Conservation (phyloP, 2,329 filamentous ascomycete species). For the Phialocephala subalpina region DNA sequence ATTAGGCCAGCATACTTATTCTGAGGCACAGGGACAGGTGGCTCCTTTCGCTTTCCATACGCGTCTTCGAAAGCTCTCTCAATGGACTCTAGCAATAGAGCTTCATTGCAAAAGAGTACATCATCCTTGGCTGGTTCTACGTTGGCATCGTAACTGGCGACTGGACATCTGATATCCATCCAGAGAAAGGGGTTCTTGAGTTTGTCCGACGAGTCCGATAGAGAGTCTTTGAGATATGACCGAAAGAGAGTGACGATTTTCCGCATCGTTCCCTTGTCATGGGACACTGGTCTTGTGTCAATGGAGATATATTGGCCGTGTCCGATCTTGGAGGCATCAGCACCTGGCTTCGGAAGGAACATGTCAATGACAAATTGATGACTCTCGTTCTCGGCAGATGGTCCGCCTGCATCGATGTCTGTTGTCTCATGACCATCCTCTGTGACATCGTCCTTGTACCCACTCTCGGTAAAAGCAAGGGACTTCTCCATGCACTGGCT, state of each 20-base stretch:
- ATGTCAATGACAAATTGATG: slow-evolving; percentile 58
- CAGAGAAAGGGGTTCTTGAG: slow-evolving; percentile 66
- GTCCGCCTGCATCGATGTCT: neutral
- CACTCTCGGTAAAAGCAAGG: slow-evolving; percentile 10
- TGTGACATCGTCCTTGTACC: neutral
- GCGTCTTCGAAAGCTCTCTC: slow-evolving; percentile 40
- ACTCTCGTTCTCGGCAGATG: neutral
- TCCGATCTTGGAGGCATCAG: slow-evolving; percentile 52
- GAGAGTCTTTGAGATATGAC: slow-evolving; percentile 51
- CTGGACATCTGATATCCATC: slow-evolving; percentile 68
- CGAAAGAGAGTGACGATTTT: slow-evolving; percentile 64
- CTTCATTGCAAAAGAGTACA: slow-evolving; percentile 70
- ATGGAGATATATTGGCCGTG: slow-evolving; percentile 71
- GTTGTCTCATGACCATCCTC: neutral
- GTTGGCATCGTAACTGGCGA: slow-evolving; percentile 74
- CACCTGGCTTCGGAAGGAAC: slow-evolving; percentile 62
- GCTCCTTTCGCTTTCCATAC: slow-evolving; percentile 35
- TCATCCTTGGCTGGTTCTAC: slow-evolving; percentile 77
- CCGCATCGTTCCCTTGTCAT: slow-evolving; percentile 63
- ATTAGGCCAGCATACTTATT: neutral
- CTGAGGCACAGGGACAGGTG: neutral
- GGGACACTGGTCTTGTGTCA: slow-evolving; percentile 70
- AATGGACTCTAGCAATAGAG: slow-evolving; percentile 47
- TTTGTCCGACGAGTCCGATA: slow-evolving; percentile 33
- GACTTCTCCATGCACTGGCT: slow-evolving; percentile 58